Evolutionary conservation across 305 asterid genomes (phyloP), one percentile per base, ranked within the genome.

Genomic region (Fraxinus velutina): DNA sequence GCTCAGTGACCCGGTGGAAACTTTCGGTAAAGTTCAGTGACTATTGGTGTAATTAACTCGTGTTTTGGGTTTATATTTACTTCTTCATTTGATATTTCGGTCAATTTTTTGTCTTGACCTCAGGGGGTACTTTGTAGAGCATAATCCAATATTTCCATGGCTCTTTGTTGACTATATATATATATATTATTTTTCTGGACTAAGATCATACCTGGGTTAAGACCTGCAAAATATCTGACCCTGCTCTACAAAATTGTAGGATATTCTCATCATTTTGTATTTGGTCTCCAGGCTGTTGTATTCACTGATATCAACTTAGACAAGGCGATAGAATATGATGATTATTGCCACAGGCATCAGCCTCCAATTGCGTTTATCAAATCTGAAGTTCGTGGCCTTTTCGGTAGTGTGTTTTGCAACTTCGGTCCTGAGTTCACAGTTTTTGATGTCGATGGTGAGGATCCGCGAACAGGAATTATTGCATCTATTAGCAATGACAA

Each of bases 291-390:
- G 90, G 90, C 88, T 47, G 90, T 81, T 19, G 90, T 87, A 13
- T 87, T 85, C 75, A 85, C 88, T 73, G 85, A 87, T 75, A 85
- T 85, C 81, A 81, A 80, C 52, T 82, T 87, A 62, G 84, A 85
- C 77, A 80, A 82, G 74, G 90, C 90, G 9, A 50, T 80, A 27
- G 85, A 87, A 57, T 85, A 82, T 78, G 83, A 87, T 80, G 86
- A 87, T 64, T 87, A 82, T 76, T 87, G 89, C 70, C 89, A 80
- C 73, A 74, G 55, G 15, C 89, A 87, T 80, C 86, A 87, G 78
- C 90, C 90, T 62, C 90, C 90, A 12, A 87, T 87, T 52, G 86
- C 90, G 13, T 87, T 87, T 75, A 85, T 87, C 72, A 87, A 87
- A 81, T 21, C 82, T 83, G 90, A 87, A 87, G 88, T 87, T 24